These are phyloP conservation scores for Penicillium nordicum DNA, from an alignment of 2,329 filamentous ascomycete species.

Conservation along the genomic window DNA sequence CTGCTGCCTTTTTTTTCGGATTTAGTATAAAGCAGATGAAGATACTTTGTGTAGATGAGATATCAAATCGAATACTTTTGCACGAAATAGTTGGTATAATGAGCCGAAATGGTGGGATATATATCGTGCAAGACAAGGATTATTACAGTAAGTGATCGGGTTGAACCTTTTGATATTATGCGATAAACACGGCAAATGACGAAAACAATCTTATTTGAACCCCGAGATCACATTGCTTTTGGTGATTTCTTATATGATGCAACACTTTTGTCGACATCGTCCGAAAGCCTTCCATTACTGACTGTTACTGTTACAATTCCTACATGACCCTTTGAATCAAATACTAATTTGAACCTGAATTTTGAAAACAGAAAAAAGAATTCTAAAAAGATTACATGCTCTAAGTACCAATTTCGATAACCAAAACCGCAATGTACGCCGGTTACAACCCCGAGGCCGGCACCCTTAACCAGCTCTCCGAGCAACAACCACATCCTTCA, in stretches of 20 bases:
- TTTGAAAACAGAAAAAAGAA: neutral
- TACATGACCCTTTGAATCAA: neutral
- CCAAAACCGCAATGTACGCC: neutral
- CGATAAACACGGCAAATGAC: neutral
- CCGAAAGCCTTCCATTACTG: neutral
- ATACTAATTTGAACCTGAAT: neutral
- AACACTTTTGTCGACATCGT: conserved; percentile 2
- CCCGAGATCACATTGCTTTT: neutral
- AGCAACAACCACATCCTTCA: conserved; percentile 34
- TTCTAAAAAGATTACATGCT: neutral
- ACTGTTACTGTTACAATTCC: neutral
- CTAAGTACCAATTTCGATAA: neutral
- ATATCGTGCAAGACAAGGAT: neutral
- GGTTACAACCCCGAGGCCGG: neutral
- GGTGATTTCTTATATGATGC: neutral
- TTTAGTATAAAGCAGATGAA: neutral
- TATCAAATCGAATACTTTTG: neutral
- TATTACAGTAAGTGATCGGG: neutral
- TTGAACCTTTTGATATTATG: neutral
- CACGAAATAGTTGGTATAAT: neutral
- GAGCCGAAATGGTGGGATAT: neutral
- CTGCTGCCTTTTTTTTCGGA: neutral
- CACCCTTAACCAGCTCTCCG: neutral
- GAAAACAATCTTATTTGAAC: neutral
- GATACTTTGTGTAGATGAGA: neutral